Evolutionary conservation across 768 basidiomycete genomes (phyloP).

Genomic region (Antrodiella citrinella): DNA sequence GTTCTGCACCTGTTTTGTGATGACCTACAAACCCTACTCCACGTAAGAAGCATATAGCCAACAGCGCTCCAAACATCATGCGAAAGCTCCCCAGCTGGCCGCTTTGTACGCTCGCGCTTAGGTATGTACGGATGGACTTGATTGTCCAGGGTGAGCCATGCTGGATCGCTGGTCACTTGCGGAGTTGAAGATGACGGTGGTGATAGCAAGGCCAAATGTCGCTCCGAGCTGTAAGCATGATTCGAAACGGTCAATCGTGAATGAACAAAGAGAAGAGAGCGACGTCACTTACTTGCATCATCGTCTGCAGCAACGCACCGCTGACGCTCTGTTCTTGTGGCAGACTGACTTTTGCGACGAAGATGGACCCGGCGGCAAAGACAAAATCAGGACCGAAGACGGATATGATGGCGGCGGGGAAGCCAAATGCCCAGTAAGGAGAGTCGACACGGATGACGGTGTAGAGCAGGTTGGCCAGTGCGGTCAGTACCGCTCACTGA

Average conservation of each 20-base stretch:
- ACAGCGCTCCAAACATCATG: slow-evolving; percentile 51
- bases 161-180: slow-evolving; percentile 31
- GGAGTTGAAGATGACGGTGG: slow-evolving; percentile 62
- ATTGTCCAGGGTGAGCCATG: slow-evolving; percentile 13
- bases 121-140: slow-evolving; percentile 12
- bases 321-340: slow-evolving; percentile 71
- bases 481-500: slow-evolving; percentile 51
- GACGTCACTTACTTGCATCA: slow-evolving; percentile 49
- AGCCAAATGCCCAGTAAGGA: slow-evolving; percentile 70
- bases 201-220: slow-evolving; percentile 60
- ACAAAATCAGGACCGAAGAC: slow-evolving; percentile 78
- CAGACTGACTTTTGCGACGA: slow-evolving; percentile 57
- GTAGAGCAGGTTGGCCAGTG: slow-evolving; percentile 52
- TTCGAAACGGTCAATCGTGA: neutral
- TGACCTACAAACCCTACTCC: slow-evolving; percentile 35
- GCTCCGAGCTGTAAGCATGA: slow-evolving; percentile 45
- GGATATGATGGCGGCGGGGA: slow-evolving; percentile 54
- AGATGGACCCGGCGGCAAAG: slow-evolving; percentile 65
- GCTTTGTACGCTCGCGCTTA: slow-evolving; percentile 48
- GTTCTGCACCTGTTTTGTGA: no score
- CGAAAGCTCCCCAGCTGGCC: slow-evolving; percentile 59
- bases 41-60: slow-evolving; percentile 31
- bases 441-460: slow-evolving; percentile 51
- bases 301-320: slow-evolving; percentile 71
- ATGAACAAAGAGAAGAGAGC: neutral